Evolutionary conservation across 306 rosid species (phyloP).

Genomic region (Citrullus amarus): DNA sequence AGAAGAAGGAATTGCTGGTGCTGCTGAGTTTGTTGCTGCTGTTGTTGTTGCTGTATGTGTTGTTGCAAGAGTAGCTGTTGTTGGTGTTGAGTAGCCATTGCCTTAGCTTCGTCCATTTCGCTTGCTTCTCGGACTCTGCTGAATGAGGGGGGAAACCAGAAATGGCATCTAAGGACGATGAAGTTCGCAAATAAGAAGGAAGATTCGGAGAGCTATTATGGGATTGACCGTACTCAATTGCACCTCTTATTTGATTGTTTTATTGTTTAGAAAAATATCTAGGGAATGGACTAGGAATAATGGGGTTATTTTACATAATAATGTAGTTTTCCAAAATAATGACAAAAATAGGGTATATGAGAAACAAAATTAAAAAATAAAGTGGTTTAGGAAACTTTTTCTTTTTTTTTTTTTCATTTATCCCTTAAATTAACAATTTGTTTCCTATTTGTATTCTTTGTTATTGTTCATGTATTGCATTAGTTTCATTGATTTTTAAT

Average conservation of each 20-base stretch:
- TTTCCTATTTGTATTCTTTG: too few species aligned
- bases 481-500: too few species aligned
- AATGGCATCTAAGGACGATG: not conserved
- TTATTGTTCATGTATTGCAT: too few species aligned
- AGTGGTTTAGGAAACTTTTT: too few species aligned
- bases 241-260: not conserved
- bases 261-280: too few species aligned
- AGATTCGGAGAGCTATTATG: not conserved
- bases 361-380: too few species aligned
- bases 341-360: too few species aligned
- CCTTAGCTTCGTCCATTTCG: conserved; percentile 74
- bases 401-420: too few species aligned
- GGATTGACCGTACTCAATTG: not conserved
- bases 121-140: not conserved
- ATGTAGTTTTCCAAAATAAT: too few species aligned
- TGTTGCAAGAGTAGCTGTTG: conserved; percentile 39
- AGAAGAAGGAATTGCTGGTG: conserved; percentile 44
- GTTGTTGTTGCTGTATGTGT: conserved; percentile 34
- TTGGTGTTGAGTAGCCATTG: conserved; percentile 50
- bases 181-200: not conserved
- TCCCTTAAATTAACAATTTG: too few species aligned
- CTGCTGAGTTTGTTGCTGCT: conserved; percentile 16
- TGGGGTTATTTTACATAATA: too few species aligned
- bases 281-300: too few species aligned
- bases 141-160: not conserved